Evolutionary conservation across 2,329 filamentous ascomycete species (phyloP), one percentile per base, ranked within the genome.

Genomic region (Aureobasidium vineae): DNA sequence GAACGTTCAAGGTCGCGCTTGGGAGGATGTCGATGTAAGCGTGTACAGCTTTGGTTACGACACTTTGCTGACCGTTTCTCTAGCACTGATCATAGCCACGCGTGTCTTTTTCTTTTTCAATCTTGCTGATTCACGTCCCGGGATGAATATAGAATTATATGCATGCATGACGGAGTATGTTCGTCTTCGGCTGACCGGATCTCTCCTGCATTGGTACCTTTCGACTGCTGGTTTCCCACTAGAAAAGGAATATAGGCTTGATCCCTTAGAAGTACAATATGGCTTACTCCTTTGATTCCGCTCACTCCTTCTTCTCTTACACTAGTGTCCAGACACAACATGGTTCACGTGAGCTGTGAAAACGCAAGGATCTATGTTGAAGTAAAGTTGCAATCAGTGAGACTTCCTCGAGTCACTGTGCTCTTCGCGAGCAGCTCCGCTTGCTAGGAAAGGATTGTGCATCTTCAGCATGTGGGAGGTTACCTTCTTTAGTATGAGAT

Each of bases 1-100:
- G 71, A 88, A 90, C 65, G 92, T 98, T 33, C 89, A 95, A 77
- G 94, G 94, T 69, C 86, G 94, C 71, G 90, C 91, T 71, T 97
- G 94, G 93, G 92, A 96, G 79, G 92, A 87, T 70, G 79, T 84
- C 60, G 85, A 87, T 31, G 59, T 67, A 57, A 59, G 54, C 43
- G 53, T 41, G 6, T 40, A 26, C 15, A 40, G 13, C 23, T 43
- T 41, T 19, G 38, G 6, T 43, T 43, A 45, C 26, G 23, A 28
- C 38, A 40, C 43, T 13, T n/a, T 10, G 15, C 54, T 59, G 38
- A 59, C 54, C 19, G 13, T 36, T 13, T 26, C 47, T 50, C 21
- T 40, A 60, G 64, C 64, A 66, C 47, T 65, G 52, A 66, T 66
- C 52, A 36, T 21, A 21, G 28, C 2, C 16, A 8, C 23, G 13